These are phyloP conservation scores for Ophiosphaerella narmari DNA, from an alignment of 2,329 filamentous ascomycete genomes.

Conservation along the genomic window DNA sequence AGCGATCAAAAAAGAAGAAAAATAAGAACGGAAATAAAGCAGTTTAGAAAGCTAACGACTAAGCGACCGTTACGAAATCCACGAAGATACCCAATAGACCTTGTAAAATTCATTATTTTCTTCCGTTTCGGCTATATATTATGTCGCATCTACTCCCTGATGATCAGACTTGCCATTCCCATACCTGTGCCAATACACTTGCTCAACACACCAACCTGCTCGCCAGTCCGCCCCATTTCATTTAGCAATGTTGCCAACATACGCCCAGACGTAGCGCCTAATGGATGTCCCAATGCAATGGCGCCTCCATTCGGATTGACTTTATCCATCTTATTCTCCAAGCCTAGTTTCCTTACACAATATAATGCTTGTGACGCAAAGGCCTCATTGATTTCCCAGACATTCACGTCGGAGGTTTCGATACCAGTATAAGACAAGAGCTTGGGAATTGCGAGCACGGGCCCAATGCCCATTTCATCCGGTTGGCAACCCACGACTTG, in stretches of 20 bases:
- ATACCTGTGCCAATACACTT: conserved; percentile 72
- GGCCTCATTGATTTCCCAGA: conserved; percentile 95
- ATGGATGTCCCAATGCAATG: conserved; percentile 89
- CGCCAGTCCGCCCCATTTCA: conserved; percentile 67
- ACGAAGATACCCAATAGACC: not conserved
- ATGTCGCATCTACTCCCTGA: conserved; percentile 46
- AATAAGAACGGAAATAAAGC: conserved; percentile 24
- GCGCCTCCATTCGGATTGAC: conserved; percentile 94
- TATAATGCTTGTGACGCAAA: conserved; percentile 69
- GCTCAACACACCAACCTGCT: conserved; percentile 81
- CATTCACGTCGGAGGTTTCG: conserved; percentile 68
- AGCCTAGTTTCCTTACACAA: conserved; percentile 71
- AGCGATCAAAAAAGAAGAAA: conserved; percentile 58
- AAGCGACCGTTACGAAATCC: not conserved
- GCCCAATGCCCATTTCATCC: conserved; percentile 93
- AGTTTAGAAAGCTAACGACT: no score
- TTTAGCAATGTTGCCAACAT: conserved; percentile 76
- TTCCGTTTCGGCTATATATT: not conserved
- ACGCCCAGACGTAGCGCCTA: conserved; percentile 85
- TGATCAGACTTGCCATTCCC: conserved; percentile 59
- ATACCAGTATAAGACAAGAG: conserved; percentile 73
- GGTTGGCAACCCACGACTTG: conserved; percentile 78
- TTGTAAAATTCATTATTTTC: not conserved
- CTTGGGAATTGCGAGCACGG: conserved; percentile 83
- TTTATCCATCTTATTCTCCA: conserved; percentile 69